Evolutionary conservation across 306 rosid species (phyloP), one percentile per base, ranked within the genome.

Genomic region (Aeschynomene evenia): DNA sequence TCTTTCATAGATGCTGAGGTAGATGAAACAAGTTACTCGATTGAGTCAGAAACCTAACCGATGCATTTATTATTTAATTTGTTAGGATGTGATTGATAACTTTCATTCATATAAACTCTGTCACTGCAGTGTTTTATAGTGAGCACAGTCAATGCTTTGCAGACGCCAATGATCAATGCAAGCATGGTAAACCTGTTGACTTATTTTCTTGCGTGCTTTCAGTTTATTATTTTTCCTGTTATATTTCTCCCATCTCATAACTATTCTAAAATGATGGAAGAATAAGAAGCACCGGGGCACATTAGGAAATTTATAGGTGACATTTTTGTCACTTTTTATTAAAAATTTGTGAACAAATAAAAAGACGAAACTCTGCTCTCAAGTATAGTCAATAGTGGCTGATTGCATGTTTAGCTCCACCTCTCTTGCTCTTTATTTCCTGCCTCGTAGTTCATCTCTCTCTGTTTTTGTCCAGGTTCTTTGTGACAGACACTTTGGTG

Each of bases 1-100:
- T 94, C 95, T 73, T 90, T 85, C 84, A 88, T 94, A 62, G 98
- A 94, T 78, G 98, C 96, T 3, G 98, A 94, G 98, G 98, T 94
- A 83, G 65, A 68, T 63, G 19, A 51, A 66, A 70, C 76, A 51
- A 78, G 63, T 64, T 71, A 40, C 75, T 45, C 42, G 23, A 76
- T 71, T 70, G 63, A 49, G 13, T 68, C 58, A 33, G 53, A 76
- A 57, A 48, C 42, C 77, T 19, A 28, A 16, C 21, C 20, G 16
- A 66, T 39, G 45, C 23, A 37, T 48, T 85, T 72, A 50, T 65
- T 56, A 48, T 68, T 54, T 37, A 45, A 37, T 34, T 59, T 77
- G 68, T 49, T 51, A 42, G 42, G 14, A 15, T 11, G 11, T 37
- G 43, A 51, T 76, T 66, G 63, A 22, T 56, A 61, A 40, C 1